These are phyloP conservation scores for Leptosphaerulina australis DNA, from an alignment of 2,329 filamentous ascomycete species.

Conservation along the genomic window DNA sequence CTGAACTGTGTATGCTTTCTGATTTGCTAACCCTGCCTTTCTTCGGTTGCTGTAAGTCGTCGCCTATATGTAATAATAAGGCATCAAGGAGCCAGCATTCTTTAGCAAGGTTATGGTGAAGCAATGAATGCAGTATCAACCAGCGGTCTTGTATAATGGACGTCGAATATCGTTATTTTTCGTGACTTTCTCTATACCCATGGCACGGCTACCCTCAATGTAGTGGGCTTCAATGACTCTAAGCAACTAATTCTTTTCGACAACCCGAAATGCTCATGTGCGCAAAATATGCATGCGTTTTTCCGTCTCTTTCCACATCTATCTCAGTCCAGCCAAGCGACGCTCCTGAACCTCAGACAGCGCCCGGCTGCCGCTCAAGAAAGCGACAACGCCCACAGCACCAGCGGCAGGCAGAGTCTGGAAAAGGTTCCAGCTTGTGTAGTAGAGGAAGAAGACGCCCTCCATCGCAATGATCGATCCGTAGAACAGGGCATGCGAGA, in stretches of 20 bases:
- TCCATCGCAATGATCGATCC: constrained; percentile 88
- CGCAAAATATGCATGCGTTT: background rate
- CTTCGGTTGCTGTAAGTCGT: no score
- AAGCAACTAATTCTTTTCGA: background rate
- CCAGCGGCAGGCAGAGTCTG: constrained; percentile 78
- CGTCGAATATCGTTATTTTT: background rate
- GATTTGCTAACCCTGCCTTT: no score
- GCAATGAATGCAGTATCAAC: no score
- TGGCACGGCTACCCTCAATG: background rate
- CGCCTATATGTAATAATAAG: no score
- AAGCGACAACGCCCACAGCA: constrained; percentile 71
- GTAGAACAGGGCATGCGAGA: constrained; percentile 84
- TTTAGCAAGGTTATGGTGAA: no score
- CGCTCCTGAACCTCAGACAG: constrained; percentile 91
- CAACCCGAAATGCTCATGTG: background rate
- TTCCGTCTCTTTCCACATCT: constrained; percentile 22
- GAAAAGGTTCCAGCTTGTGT: constrained; percentile 89
- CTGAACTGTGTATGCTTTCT: no score
- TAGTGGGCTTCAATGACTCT: background rate
- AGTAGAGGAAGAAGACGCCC: constrained; percentile 92
- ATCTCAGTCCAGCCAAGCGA: constrained; percentile 74
- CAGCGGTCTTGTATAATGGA: no score
- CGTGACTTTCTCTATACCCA: constrained; percentile 1
- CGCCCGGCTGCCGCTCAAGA: constrained; percentile 87
- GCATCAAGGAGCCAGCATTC: no score